A percentile compares a stretch with the other conserved stretches of the same genome.
phyloP scores from a whole-genome alignment of 139 green algal species.

The Coelastrella sp. region DNA sequence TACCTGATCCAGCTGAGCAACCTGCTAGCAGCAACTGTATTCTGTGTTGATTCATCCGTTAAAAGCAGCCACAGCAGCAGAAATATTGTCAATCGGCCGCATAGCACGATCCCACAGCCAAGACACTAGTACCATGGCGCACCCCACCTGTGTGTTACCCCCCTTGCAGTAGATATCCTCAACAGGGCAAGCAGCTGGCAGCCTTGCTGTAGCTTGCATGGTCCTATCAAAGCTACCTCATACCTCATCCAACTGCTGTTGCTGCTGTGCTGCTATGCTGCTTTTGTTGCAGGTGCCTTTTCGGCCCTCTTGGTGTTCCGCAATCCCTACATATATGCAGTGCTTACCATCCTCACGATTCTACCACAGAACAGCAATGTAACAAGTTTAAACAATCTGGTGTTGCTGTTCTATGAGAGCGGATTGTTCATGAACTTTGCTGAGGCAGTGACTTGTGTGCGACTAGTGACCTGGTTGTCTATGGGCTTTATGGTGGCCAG shows the following conservation, averaged over 20 bases:
- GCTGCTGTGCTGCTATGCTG: not conserved
- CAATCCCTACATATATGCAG: conserved; percentile 76
- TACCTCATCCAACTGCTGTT: not conserved
- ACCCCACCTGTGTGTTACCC: too few relatives aligned
- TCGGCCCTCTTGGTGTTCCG: conserved; percentile 58
- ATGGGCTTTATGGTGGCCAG: conserved; percentile 59
- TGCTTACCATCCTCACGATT: conserved; percentile 63
- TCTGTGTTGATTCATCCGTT: too few relatives aligned
- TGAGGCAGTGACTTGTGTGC: conserved; percentile 72
- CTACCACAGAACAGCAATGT: conserved; percentile 74
- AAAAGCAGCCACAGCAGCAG: too few relatives aligned
- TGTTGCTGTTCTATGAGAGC: conserved; percentile 72
- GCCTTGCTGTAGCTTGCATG: not conserved
- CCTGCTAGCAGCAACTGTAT: too few relatives aligned
- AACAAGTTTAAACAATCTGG: conserved; percentile 72
- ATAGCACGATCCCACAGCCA: too few relatives aligned
- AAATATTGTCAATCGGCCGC: too few relatives aligned
- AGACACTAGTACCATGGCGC: too few relatives aligned
- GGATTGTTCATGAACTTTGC: conserved; percentile 73
- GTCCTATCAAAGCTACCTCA: too few relatives aligned
- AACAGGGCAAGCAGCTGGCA: not conserved
- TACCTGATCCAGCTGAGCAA: too few relatives aligned
- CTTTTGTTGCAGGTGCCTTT: conserved; percentile 39
- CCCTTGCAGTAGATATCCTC: not conserved
- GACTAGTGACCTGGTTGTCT: conserved; percentile 70